Base-by-base conservation (phyloP, 1,284 basidiomycete species). In the Puccinia coronata region DNA sequence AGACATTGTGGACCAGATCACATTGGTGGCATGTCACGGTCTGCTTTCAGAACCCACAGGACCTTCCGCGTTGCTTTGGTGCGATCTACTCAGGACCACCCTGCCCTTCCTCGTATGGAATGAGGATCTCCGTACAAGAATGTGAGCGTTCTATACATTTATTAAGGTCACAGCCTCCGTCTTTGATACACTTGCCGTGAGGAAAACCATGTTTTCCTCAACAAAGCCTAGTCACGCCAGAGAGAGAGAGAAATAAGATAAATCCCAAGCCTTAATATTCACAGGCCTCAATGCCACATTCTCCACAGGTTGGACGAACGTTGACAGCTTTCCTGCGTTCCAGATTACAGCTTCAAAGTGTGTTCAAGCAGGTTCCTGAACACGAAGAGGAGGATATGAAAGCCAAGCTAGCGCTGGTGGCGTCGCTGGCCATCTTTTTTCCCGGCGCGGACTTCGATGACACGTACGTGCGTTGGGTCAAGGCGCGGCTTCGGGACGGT, bases 81-180 rank as follows among this genome's bases (percentile, higher is more conserved):
- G 53, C 53, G 71, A 73, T 55, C 36, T 73, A n/a, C 16, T 73
- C 1, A 34, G 39, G 53, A 41, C 53, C n/a, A 31, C 71, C 23
- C 53, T 73, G 36, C 51, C 53, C 20, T 57, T 59, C 31, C 20
- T 73, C 14, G 23, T 23, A 39, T 73, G 71, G 71, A 59, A 73
- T 57, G 53, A 43, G 8, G 4, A n/a, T 59, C 53, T 73, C 23
- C 14, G 41, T n/a, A 25, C 57, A 73, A 59, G 59, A 59, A 20
- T 73, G 71, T 73, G 71, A 55, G 71, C 18, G n/a, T 51, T 70
- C 34, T n/a, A n/a, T n/a, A n/a, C n/a, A n/a, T n/a, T n/a, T n/a
- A n/a, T n/a, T n/a, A n/a, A n/a, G n/a, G n/a, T n/a, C n/a, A n/a
- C n/a, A n/a, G n/a, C n/a, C n/a, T n/a, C n/a, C n/a, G n/a, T n/a